A percentile compares a stretch with the other conserved stretches of the same genome.
Evolutionary conservation across 129 eudicot genomes (phyloP).

Genomic region (Erigeron canadensis): DNA sequence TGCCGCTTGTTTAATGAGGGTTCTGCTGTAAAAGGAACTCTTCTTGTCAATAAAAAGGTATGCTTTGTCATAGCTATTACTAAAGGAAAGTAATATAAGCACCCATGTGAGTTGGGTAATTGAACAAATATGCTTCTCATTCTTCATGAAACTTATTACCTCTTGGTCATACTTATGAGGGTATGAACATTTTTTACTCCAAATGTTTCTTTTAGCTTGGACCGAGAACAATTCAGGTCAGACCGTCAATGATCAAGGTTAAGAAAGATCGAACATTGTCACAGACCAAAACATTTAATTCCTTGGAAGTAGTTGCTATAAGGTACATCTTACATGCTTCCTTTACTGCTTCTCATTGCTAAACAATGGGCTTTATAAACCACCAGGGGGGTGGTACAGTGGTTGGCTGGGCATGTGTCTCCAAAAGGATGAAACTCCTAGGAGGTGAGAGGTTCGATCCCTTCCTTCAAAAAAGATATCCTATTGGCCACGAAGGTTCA

Average conservation of each 20-base stretch:
- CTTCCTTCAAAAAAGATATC: too few species aligned
- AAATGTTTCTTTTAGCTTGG: conserved; percentile 39
- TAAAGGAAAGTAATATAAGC: conserved; percentile 1
- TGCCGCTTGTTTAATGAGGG: conserved; percentile 71
- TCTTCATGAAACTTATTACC: conserved; percentile 1
- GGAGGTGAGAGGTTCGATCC: too few species aligned
- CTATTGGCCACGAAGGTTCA: too few species aligned
- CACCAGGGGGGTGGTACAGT: too few species aligned
- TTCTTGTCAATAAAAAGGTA: conserved; percentile 77
- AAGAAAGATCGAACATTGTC: conserved; percentile 37
- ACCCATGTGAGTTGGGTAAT: background rate
- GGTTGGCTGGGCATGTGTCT: background rate
- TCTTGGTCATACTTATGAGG: background rate
- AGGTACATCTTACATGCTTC: conserved; percentile 41
- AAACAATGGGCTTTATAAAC: background rate
- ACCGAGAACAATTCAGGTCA: conserved; percentile 51
- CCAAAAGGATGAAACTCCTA: background rate
- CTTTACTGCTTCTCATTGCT: background rate
- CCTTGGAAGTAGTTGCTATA: conserved; percentile 55
- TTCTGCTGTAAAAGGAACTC: conserved; percentile 76
- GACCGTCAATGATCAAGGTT: conserved; percentile 80
- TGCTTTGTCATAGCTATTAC: background rate
- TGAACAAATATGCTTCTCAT: background rate
- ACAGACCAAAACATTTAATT: conserved; percentile 37
- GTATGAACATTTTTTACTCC: background rate